Evolutionary conservation across 202 grass and related monocot genomes (phyloP).

Genomic region (Setaria viridis): DNA sequence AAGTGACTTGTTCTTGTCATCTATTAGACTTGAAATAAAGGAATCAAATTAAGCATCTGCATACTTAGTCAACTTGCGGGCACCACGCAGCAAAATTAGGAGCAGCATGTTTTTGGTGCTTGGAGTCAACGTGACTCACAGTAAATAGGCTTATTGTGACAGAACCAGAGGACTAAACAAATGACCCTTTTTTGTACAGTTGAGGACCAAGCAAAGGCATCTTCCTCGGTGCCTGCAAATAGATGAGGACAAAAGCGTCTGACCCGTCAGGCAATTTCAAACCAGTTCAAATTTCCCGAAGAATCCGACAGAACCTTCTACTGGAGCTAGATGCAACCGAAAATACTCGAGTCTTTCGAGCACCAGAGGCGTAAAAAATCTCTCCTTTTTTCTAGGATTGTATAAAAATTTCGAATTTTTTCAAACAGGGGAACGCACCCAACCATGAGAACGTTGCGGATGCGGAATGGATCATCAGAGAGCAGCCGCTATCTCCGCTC

Average conservation of each 20-base stretch:
- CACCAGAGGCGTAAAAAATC: not conserved
- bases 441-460: not conserved
- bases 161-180: constrained; percentile 5
- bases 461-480: not conserved
- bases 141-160: not conserved
- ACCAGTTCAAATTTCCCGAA: constrained; percentile 20
- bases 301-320: not conserved
- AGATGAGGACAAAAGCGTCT: constrained; percentile 40
- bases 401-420: not conserved
- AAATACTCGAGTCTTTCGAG: not conserved
- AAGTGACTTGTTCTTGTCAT: constrained; percentile 36
- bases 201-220: constrained; percentile 4
- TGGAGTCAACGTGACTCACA: constrained; percentile 34
- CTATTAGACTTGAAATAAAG: not conserved
- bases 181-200: not conserved
- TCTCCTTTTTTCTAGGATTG: not conserved
- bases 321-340: not conserved
- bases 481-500: not conserved
- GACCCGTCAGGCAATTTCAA: not conserved
- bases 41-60: not conserved
- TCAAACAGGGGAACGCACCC: constrained; percentile 15
- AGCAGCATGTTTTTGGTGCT: constrained; percentile 33
- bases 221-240: constrained; percentile 13
- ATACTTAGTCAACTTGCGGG: constrained; percentile 24
- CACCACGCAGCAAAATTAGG: constrained; percentile 8